Base-by-base conservation (phyloP, 345 rosid genomes). In the Clausena lansium region DNA sequence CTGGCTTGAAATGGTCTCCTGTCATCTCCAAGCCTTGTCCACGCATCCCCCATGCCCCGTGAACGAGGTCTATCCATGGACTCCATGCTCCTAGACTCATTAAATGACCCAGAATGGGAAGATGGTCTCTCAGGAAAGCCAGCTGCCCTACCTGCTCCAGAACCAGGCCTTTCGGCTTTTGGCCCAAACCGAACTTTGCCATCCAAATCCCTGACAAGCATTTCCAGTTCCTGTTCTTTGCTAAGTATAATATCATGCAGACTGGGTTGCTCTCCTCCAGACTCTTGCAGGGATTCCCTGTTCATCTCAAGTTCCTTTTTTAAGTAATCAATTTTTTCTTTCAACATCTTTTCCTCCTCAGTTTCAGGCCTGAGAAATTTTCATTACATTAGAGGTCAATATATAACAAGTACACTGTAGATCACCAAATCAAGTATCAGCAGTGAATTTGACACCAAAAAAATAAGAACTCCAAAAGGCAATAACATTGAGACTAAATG, bases 91-190 rank as follows among this genome's bases (percentile, higher is more conserved):
- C 95, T 90, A 62, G 93, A 84, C 71, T 93, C 95, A 33, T 91
- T 97, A 78, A 86, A 25, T 41, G 99, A 94, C 36, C 97, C 98
- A 73, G 89, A 83, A 25, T 78, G 91, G n/a, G 99, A 97, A 80
- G 87, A 85, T 22, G 95, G 94, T 81, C 98, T 86, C 73, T 94
- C 99, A 38, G 91, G 75, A 81, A 85, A 88, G 82, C 82, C 76
- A 76, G 80, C 81, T 15, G 50, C 75, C 85, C 98, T 91, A 70
- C 94, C 91, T 81, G 91, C 90, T 81, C 90, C 87, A 35, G 98
- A 96, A 86, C 94, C 90, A 70, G 91, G 93, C 84, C 94, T 90
- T 65, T 94, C 99, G 33, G 89, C 89, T 90, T 83, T 92, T 78
- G 83, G 93, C 71, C 97, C 90, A 86, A 91, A 92, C 80, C 92